Evolutionary conservation across 2,329 filamentous ascomycete species (phyloP), one percentile per base, ranked within the genome.

Genomic region (Cladobotryum protrusum): DNA sequence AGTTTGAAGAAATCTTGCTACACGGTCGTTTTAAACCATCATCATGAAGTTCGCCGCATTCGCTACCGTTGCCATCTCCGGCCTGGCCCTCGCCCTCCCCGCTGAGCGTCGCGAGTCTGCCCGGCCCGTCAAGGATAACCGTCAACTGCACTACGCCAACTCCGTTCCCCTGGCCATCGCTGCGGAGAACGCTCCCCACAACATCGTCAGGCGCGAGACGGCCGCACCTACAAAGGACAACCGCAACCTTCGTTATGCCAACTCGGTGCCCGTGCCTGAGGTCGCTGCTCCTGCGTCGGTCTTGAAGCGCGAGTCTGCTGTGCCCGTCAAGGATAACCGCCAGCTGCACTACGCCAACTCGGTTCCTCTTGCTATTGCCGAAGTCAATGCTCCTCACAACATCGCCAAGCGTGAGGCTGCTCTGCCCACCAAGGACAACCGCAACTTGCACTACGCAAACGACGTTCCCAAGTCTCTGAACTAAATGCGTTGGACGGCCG

Each of bases 301-400:
- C 20, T 7, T 24, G 20, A 43, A 47, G 45, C 49, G 41, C 14
- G 35, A 37, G 24, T 17, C 17, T 6, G 48, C 39, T 9, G 17
- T 14, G 15, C 33, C 37, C 24, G 17, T 20, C 43, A 47, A 50
- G 44, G 49, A 50, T 34, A 39, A 45, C 12, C 37, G 15, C 29
- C n/a, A 34, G 18, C 45, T 52, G 35, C 39, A 45, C 24, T 52
- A 52, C 42, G 41, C 39, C 50, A 52, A 52, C 50, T 52, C 50
- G 18, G 20, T 41, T 24, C 50, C 50, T 14, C 17, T 44, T 11
- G 24, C 33, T 5, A 40, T 42, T 20, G 39, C 39, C 4, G 18
- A 20, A 13, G 18, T 42, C 39, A 18, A 13, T 17, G 39, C 39
- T 18, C 39, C 12, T 42, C n/a, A 42, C 18, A 20, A 17, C 18